Conservation (phyloP, 1,284 basidiomycete species). For the Irpex rosettiformis region DNA sequence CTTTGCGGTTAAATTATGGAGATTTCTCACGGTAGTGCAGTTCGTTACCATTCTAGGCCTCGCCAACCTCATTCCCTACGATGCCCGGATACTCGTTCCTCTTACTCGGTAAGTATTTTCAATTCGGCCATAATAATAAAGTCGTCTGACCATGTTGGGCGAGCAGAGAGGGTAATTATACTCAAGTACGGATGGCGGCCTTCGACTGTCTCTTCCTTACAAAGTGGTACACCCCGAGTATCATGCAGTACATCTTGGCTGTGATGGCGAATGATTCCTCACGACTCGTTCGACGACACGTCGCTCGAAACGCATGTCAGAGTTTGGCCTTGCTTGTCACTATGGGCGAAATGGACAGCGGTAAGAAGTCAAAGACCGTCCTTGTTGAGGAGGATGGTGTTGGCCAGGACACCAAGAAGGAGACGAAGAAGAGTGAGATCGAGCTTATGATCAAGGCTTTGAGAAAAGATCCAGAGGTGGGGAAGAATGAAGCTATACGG, state of each 20-base stretch:
- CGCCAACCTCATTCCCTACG: conserved; percentile 79
- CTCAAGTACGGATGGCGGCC: conserved; percentile 86
- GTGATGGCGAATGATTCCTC: conserved; percentile 88
- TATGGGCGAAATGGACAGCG: conserved; percentile 82
- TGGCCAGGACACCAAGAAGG: conserved; percentile 63
- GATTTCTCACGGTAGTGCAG: conserved; percentile 35
- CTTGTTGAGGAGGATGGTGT: conserved; percentile 86
- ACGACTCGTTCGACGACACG: conserved; percentile 77
- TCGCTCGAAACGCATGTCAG: conserved; percentile 84
- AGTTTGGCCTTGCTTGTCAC: conserved; percentile 85
- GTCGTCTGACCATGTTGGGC: conserved; percentile 4
- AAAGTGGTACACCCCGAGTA: conserved; percentile 80
- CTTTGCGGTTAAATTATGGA: conserved; percentile 3
- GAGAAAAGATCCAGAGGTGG: conserved; percentile 81
- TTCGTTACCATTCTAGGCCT: conserved; percentile 81
- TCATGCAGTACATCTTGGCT: conserved; percentile 89
- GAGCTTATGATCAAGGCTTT: conserved; percentile 80
- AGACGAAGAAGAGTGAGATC: conserved; percentile 76
- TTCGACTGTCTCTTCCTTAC: conserved; percentile 93
- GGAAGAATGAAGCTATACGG: conserved; percentile 77
- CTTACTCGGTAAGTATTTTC: conserved; percentile 72
- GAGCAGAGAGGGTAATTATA: conserved; percentile 86
- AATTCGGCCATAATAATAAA: not conserved
- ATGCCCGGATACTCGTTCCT: conserved; percentile 80
- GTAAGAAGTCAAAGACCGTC: conserved; percentile 72